These are phyloP conservation scores for Dactylonectria macrodidyma DNA, from an alignment of 2,329 filamentous ascomycete species.

Conservation along the genomic window DNA sequence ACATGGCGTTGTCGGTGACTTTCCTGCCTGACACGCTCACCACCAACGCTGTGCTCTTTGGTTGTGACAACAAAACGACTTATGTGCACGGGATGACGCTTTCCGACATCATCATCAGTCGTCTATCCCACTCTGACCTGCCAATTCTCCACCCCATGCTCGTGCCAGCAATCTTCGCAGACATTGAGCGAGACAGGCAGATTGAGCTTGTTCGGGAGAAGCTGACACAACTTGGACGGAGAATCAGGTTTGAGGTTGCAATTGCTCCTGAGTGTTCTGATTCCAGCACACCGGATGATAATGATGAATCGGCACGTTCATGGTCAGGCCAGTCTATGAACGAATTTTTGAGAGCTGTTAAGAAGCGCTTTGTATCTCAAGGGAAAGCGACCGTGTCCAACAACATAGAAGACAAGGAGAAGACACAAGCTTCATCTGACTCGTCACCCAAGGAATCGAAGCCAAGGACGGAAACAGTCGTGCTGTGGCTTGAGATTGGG, in stretches of 20 bases:
- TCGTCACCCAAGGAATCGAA: background rate
- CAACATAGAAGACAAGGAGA: background rate
- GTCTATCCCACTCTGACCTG: constrained; percentile 24
- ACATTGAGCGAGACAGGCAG: constrained; percentile 37
- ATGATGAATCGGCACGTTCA: no score
- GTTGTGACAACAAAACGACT: constrained; percentile 21
- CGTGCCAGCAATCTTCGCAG: constrained; percentile 35
- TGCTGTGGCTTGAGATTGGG: constrained; percentile 40
- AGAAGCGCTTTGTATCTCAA: background rate
- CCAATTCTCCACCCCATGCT: constrained; percentile 33
- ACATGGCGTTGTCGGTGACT: constrained; percentile 35
- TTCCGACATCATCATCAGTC: constrained; percentile 12
- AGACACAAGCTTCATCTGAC: background rate
- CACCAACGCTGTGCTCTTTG: constrained; percentile 30
- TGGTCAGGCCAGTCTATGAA: background rate
- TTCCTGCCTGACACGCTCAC: constrained; percentile 29
- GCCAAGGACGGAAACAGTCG: background rate
- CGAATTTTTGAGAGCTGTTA: background rate
- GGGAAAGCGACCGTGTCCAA: background rate
- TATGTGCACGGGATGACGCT: constrained; percentile 8
- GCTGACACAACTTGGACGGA: background rate
- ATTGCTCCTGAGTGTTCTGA: background rate
- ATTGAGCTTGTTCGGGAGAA: constrained; percentile 20
- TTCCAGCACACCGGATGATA: no score
- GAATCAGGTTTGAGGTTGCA: background rate